Conservation (phyloP, 176 grass and related monocot genomes). For the Carex parvula region DNA sequence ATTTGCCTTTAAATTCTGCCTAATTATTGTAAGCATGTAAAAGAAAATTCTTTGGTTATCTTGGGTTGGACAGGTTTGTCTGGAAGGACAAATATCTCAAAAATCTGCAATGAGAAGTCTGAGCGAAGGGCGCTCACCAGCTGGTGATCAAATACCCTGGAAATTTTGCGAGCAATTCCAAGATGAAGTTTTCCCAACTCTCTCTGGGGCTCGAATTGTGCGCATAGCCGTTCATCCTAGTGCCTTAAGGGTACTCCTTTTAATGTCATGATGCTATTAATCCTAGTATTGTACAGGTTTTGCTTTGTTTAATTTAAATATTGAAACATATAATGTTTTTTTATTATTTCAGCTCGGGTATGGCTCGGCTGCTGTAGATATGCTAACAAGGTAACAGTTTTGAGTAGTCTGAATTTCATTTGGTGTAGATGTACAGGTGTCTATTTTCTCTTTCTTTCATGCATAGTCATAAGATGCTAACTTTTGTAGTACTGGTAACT, state of each 20-base stretch:
- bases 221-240: constrained; percentile 93
- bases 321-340: neutral
- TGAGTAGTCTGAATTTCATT: neutral
- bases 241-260: constrained; percentile 83
- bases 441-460: constrained; percentile 15
- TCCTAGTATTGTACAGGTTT: neutral
- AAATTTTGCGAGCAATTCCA: constrained; percentile 98
- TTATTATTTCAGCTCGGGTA: constrained; percentile 60
- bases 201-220: constrained; percentile 90
- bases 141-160: constrained; percentile 97
- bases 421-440: neutral
- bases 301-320: constrained; percentile 12
- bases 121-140: constrained; percentile 65
- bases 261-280: too few relatives aligned
- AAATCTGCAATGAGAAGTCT: constrained; percentile 89
- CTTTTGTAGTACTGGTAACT: neutral
- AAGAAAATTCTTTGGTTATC: constrained; percentile 7
- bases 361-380: constrained; percentile 68
- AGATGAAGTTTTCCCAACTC: constrained; percentile 89
- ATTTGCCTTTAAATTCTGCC: constrained; percentile 16
- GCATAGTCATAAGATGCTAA: constrained; percentile 8
- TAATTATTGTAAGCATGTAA: neutral
- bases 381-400: constrained; percentile 55
- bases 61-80: constrained; percentile 59
- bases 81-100: constrained; percentile 93